phyloP scores from a whole-genome alignment of 306 rosid genomes.

The Gastrolobium villosum region DNA sequence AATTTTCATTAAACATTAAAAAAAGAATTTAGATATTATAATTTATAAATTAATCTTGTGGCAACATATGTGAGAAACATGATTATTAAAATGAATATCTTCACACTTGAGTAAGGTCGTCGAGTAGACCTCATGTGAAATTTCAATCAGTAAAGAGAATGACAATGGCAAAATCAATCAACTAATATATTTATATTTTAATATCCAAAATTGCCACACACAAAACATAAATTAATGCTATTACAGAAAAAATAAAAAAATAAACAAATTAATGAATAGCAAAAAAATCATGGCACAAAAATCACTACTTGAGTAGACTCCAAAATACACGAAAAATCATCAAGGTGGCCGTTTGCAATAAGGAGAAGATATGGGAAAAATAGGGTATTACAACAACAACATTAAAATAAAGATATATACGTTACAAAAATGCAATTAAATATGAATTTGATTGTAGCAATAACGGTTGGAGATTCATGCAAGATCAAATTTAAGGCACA shows the following conservation, averaged over 20 bases:
- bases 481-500: slow-evolving; percentile 41
- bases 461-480: slow-evolving; percentile 42
- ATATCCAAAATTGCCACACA: background rate
- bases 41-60: background rate
- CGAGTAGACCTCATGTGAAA: background rate
- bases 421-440: slow-evolving; percentile 27
- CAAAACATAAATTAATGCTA: slow-evolving; percentile 3
- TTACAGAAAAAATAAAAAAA: too few species aligned
- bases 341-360: slow-evolving; percentile 19
- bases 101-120: slow-evolving; percentile 30
- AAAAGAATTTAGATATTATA: too few species aligned
- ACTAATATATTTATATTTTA: background rate
- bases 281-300: background rate
- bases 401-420: background rate
- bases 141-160: slow-evolving; percentile 5
- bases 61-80: slow-evolving; percentile 3
- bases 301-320: background rate
- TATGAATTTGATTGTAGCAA: slow-evolving; percentile 25
- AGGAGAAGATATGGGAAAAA: slow-evolving; percentile 10
- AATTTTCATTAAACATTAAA: too few species aligned
- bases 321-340: slow-evolving; percentile 22
- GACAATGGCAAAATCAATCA: background rate
- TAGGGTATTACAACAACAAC: background rate
- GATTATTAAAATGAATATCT: background rate
- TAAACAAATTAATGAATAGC: slow-evolving; percentile 6